Evolutionary conservation across 345 rosid species (phyloP).

Genomic region (Citrus hindsii): DNA sequence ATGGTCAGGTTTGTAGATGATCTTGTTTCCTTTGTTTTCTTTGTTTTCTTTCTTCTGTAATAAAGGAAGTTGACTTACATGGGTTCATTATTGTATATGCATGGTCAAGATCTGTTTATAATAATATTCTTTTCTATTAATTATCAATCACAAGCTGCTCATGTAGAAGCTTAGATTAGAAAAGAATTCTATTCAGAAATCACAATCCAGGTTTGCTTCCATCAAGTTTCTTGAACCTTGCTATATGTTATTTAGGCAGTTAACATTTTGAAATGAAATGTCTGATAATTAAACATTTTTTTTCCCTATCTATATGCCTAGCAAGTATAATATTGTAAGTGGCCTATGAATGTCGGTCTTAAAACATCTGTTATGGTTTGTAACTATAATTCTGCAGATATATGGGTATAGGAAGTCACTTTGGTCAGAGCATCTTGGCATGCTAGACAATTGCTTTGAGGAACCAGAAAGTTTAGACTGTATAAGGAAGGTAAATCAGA

Average conservation of each 20-base stretch:
- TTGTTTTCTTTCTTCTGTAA: neutral
- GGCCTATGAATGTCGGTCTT: neutral
- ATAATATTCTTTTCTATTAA: neutral
- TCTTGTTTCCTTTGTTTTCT: neutral
- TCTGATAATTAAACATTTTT: neutral
- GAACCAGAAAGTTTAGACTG: constrained; percentile 62
- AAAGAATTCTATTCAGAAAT: no score
- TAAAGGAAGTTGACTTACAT: neutral
- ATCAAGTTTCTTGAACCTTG: neutral
- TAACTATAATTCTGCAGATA: constrained; percentile 37
- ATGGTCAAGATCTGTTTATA: neutral
- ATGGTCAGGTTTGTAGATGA: constrained; percentile 63
- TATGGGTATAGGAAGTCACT: constrained; percentile 91
- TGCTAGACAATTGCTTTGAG: constrained; percentile 27
- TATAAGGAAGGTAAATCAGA: constrained; percentile 51
- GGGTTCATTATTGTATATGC: neutral
- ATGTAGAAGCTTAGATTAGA: neutral
- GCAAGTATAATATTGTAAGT: neutral
- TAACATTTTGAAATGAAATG: neutral
- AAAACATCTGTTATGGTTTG: neutral
- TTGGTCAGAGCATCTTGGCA: constrained; percentile 91
- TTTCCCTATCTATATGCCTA: neutral
- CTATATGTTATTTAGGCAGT: neutral
- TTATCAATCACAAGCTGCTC: neutral
- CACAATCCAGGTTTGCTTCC: no score